Conservation (phyloP, 768 basidiomycete genomes). For the Leccinum imitatum region DNA sequence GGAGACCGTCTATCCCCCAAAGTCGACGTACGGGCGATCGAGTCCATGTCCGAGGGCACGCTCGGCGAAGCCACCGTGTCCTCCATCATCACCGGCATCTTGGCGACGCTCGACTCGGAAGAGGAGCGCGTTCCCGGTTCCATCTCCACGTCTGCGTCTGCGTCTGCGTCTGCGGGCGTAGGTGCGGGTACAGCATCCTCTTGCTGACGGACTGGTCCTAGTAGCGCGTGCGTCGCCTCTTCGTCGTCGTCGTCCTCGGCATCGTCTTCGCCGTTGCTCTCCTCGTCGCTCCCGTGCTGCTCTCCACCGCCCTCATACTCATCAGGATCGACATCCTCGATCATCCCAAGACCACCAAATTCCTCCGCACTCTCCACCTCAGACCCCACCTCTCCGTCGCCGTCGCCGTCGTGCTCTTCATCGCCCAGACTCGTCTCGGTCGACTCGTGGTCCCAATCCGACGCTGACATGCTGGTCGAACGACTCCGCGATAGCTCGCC, state of each 20-base stretch:
- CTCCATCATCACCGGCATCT: conserved; percentile 4
- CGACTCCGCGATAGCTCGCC: conserved; percentile 53
- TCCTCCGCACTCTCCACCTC: conserved; percentile 36
- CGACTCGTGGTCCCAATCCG: conserved; percentile 23
- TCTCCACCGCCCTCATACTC: conserved; percentile 10
- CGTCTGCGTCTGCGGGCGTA: background rate
- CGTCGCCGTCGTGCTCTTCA: conserved; percentile 18
- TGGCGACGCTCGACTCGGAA: conserved; percentile 8
- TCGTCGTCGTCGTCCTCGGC: conserved; percentile 31
- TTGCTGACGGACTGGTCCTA: conserved; percentile 14
- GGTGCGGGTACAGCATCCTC: conserved; percentile 1
- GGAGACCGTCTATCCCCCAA: conserved; percentile 21
- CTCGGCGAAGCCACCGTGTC: conserved; percentile 22
- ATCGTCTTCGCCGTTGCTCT: conserved; percentile 38
- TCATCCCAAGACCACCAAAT: conserved; percentile 33
- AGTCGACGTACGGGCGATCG: conserved; percentile 23
- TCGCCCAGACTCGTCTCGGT: conserved; percentile 22
- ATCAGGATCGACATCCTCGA: conserved; percentile 12
- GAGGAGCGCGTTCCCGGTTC: conserved; percentile 5
- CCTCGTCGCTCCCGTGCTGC: conserved; percentile 39
- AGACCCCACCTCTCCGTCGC: conserved; percentile 27
- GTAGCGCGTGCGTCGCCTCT: conserved; percentile 28
- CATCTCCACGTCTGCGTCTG: conserved; percentile 7
- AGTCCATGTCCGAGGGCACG: conserved; percentile 29
- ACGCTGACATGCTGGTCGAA: conserved; percentile 50